phyloP scores from a whole-genome alignment of 495 filamentous ascomycete species.

The Lentithecium fluviatile region DNA sequence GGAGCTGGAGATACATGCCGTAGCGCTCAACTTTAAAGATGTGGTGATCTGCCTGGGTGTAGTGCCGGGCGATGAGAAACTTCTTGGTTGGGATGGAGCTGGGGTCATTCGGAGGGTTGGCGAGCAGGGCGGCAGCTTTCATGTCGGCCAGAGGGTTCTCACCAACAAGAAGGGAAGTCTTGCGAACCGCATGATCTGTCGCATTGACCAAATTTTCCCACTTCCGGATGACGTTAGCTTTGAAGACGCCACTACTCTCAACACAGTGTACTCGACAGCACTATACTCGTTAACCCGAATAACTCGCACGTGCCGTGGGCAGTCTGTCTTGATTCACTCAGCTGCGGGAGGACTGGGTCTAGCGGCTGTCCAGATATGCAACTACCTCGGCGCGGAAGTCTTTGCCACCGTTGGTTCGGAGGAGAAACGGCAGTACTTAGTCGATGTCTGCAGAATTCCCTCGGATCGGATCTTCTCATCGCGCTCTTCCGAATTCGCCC shows the following conservation, averaged over 20 bases:
- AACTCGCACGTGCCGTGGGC: neutral
- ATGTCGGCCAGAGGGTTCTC: conserved; percentile 34
- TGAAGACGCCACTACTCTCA: conserved; percentile 39
- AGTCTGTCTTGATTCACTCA: conserved; percentile 23
- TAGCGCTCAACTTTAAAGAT: conserved; percentile 15
- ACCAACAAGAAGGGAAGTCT: neutral
- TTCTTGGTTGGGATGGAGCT: conserved; percentile 13
- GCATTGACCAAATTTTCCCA: neutral
- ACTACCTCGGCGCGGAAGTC: conserved; percentile 15
- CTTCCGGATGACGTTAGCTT: conserved; percentile 40
- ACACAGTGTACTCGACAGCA: conserved; percentile 39
- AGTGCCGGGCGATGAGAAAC: neutral
- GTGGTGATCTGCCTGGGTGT: conserved; percentile 3
- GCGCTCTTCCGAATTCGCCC: conserved; percentile 5
- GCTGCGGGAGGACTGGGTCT: conserved; percentile 24
- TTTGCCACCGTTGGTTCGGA: conserved; percentile 16
- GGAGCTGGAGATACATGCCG: conserved; percentile 12
- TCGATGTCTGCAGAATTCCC: conserved; percentile 1
- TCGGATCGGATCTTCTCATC: conserved; percentile 16
- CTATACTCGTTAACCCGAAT: conserved; percentile 2
- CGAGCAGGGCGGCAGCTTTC: conserved; percentile 38
- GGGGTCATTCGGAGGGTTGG: conserved; percentile 8
- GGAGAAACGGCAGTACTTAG: conserved; percentile 15
- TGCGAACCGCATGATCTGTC: neutral
- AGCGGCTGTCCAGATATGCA: conserved; percentile 19